Base-by-base conservation (phyloP, 805 yeast genomes). In the Suhomyces prunicola region DNA sequence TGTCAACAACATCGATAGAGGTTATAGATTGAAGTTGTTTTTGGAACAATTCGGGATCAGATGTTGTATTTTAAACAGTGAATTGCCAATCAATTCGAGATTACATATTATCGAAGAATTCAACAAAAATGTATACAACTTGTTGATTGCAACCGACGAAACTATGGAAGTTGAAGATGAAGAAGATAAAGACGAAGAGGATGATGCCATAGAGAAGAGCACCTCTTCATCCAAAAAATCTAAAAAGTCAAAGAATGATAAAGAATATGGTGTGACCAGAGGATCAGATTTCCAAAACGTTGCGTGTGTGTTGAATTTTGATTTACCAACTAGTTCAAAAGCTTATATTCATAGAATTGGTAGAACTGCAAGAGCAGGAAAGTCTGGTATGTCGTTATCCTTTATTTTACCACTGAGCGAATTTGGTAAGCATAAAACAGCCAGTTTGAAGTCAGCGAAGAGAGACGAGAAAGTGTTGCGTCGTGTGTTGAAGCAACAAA, bases 211-310 rank as follows among this genome's bases (percentile, higher is more conserved):
- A 24, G 64, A 53, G 47, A 22, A 50, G 51, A 26, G 46, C 13
- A 23, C 49, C 36, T 50, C 42, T 9, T 22, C 54, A 45, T 49
- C 59, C 26, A 57, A 65, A 56, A 52, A 58, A 47, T 13, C 53
- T 2, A 50, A 50, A 26, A 58, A 59, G 45, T 45, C 55, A 54
- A 75, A 73, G 52, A 77, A 80, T 53, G 91, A 87, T 63, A 79
- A 76, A 56, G 98, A 94, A 62, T 94, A 87, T 66, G 96, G 97
- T 57, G 97, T 92, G 42, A 88, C 97, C 24, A 83, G 99, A 70
- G 99, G 99, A 65, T 96, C 94, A 40, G 99, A 94, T 72, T 94
- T 94, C 78, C 86, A 82, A 62, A 93, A 94, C 63, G 98, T 94
- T 54, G 94, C 97, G 7, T 94, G 98, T 74, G 99, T 94, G 6